Percentiles rank a stretch among this genome's conserved stretches.
These are phyloP conservation scores for Raphanus sativus DNA, from an alignment of 345 rosid genomes.

Conservation along the genomic window DNA sequence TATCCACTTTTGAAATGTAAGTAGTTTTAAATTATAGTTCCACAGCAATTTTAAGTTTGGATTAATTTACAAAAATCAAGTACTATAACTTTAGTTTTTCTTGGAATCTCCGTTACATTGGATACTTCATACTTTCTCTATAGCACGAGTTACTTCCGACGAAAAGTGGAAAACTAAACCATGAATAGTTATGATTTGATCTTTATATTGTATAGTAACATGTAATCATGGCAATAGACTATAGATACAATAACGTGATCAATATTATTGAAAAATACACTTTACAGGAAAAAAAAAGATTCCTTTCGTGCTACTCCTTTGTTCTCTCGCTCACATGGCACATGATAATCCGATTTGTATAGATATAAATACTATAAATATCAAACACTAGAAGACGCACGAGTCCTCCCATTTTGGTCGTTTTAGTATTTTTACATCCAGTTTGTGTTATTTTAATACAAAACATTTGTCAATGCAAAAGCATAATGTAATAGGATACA, in stretches of 20 bases:
- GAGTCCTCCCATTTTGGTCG: constrained; percentile 15
- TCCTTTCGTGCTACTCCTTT: constrained; percentile 14
- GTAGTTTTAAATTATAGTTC: not conserved
- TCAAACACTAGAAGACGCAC: constrained; percentile 17
- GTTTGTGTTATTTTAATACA: constrained; percentile 1
- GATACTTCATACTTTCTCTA: constrained; percentile 16
- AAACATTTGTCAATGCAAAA: not conserved
- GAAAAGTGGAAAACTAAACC: not conserved
- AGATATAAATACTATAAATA: not conserved
- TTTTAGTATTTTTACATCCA: constrained; percentile 18
- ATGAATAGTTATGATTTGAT: not conserved
- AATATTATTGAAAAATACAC: not conserved
- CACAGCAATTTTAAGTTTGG: not conserved
- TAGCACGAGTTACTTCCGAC: constrained; percentile 16
- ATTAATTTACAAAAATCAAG: not conserved
- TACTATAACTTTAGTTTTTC: not conserved
- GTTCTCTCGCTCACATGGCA: constrained; percentile 31
- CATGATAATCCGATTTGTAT: constrained; percentile 22
- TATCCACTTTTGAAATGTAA: not conserved
- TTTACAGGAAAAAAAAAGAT: constrained; percentile 23
- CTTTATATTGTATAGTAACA: not conserved
- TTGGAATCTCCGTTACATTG: not conserved
- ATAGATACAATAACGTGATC: not conserved
- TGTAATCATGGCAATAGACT: constrained; percentile 17
- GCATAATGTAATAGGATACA: not conserved